A percentile compares a stretch with the other conserved stretches of the same genome.
phyloP scores from a whole-genome alignment of 2,329 filamentous ascomycete species.

The Polychaeton citri region DNA sequence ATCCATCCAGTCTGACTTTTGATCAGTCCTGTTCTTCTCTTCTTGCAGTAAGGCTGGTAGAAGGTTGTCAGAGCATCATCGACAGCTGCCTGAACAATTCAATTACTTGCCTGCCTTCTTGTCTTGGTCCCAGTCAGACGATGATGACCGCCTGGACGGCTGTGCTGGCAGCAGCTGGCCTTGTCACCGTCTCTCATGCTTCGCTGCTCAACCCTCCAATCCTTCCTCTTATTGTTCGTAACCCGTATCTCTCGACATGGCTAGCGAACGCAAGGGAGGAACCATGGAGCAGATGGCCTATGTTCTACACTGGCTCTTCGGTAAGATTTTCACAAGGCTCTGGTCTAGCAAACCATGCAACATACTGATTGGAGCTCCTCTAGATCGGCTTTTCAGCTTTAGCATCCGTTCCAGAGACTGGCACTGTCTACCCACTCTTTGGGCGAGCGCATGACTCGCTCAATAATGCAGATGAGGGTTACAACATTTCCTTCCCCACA shows the following conservation, averaged over 20 bases:
- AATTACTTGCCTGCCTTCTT: neutral
- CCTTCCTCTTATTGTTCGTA: slow-evolving; percentile 37
- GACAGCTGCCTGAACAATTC: too few relatives aligned
- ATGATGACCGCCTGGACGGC: slow-evolving; percentile 2
- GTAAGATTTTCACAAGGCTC: slow-evolving; percentile 24
- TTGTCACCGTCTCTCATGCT: slow-evolving; percentile 27
- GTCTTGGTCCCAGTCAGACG: neutral
- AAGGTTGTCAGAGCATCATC: too few relatives aligned
- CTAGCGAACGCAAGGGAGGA: slow-evolving; percentile 53
- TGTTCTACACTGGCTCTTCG: slow-evolving; percentile 65
- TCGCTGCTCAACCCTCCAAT: slow-evolving; percentile 43
- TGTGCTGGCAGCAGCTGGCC: slow-evolving; percentile 10
- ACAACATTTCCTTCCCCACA: slow-evolving; percentile 43
- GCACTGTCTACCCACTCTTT: slow-evolving; percentile 49
- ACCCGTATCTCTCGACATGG: slow-evolving; percentile 39
- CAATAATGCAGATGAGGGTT: slow-evolving; percentile 30
- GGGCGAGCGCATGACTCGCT: slow-evolving; percentile 54
- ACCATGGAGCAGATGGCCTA: slow-evolving; percentile 77
- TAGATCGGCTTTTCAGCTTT: slow-evolving; percentile 51
- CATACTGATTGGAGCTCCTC: neutral
- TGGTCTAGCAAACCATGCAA: neutral
- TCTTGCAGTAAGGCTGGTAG: too few relatives aligned
- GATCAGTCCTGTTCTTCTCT: too few relatives aligned
- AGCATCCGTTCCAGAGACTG: slow-evolving; percentile 46
- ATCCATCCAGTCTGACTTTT: too few relatives aligned